Evolutionary conservation across 768 basidiomycete genomes (phyloP).

Genomic region (Amanita rubescens): DNA sequence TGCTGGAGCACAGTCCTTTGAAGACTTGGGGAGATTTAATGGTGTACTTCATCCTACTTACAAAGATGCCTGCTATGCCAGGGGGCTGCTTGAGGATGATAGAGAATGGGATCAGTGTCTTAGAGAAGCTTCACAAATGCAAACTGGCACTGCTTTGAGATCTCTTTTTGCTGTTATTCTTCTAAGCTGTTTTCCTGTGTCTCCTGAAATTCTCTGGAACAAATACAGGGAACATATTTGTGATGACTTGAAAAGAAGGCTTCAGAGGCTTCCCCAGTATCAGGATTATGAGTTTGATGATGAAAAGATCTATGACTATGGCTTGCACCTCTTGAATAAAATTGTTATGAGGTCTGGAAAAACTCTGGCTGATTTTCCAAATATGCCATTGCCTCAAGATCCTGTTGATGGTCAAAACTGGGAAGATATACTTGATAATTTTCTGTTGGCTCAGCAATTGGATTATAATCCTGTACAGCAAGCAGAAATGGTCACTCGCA

Average conservation of each 20-base stretch:
- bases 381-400: constrained; percentile 23
- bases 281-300: constrained; percentile 16
- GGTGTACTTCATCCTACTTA: constrained; percentile 20
- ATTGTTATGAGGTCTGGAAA: constrained; percentile 19
- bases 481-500: neutral
- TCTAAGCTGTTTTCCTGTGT: constrained; percentile 5
- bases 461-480: constrained; percentile 17
- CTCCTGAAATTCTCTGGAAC: constrained; percentile 32
- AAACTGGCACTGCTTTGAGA: constrained; percentile 24
- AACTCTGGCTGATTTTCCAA: constrained; percentile 16
- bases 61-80: constrained; percentile 27
- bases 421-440: constrained; percentile 16
- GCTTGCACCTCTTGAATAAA: constrained; percentile 24
- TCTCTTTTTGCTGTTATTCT: constrained; percentile 26
- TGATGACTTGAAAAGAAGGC: constrained; percentile 27
- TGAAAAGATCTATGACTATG: constrained; percentile 32
- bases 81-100: constrained; percentile 32
- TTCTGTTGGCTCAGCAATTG: constrained; percentile 25
- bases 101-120: constrained; percentile 33
- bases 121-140: constrained; percentile 25
- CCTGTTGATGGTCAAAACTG: constrained; percentile 15
- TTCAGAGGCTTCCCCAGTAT: constrained; percentile 10
- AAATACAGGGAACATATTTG: constrained; percentile 28
- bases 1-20: constrained; percentile 3
- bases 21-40: constrained; percentile 15